Evolutionary conservation across 208 protist species (phyloP).

Genomic region (Acanthamoeba polyphaga): DNA sequence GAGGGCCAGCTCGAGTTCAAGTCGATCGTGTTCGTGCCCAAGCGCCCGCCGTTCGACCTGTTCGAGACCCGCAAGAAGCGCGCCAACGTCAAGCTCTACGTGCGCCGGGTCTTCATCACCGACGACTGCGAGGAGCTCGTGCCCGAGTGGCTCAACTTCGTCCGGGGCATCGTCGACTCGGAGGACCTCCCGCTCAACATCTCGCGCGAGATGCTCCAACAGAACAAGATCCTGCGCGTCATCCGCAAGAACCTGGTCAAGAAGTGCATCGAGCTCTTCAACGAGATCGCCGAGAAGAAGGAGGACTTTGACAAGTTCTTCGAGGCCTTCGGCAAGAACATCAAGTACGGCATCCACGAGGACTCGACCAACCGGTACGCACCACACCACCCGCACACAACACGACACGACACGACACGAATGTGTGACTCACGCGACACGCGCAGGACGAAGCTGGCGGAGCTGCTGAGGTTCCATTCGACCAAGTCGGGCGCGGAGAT

Average conservation of each 20-base stretch:
- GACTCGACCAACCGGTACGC: slow-evolving; percentile 94
- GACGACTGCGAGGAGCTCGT: slow-evolving; percentile 98
- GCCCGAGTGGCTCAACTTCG: slow-evolving; percentile 98
- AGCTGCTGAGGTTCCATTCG: slow-evolving; percentile 96
- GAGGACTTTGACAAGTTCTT: slow-evolving; percentile 99
- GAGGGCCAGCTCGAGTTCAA: slow-evolving; percentile 98
- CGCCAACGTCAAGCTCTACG: slow-evolving; percentile 99
- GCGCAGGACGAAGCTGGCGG: slow-evolving; percentile 92
- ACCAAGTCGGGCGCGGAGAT: slow-evolving; percentile 94
- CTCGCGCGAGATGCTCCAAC: slow-evolving; percentile 98
- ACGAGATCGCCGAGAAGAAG: slow-evolving; percentile 97
- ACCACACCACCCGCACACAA: not conserved
- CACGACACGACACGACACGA: too few relatives aligned
- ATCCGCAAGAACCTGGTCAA: slow-evolving; percentile 99
- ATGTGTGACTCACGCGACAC: too few relatives aligned
- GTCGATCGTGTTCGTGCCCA: slow-evolving; percentile 97
- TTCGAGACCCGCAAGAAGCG: slow-evolving; percentile 98
- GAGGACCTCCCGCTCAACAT: slow-evolving; percentile 99
- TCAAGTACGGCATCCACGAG: slow-evolving; percentile 99
- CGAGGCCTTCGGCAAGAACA: slow-evolving; percentile 97
- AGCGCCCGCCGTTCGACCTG: slow-evolving; percentile 97
- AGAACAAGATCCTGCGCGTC: slow-evolving; percentile 98
- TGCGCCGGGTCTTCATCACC: slow-evolving; percentile 98
- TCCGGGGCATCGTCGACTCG: slow-evolving; percentile 98
- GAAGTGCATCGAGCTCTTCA: slow-evolving; percentile 97